Evolutionary conservation across 768 basidiomycete genomes (phyloP), one percentile per base, ranked within the genome.

Genomic region (Psilocybe subaeruginosa): DNA sequence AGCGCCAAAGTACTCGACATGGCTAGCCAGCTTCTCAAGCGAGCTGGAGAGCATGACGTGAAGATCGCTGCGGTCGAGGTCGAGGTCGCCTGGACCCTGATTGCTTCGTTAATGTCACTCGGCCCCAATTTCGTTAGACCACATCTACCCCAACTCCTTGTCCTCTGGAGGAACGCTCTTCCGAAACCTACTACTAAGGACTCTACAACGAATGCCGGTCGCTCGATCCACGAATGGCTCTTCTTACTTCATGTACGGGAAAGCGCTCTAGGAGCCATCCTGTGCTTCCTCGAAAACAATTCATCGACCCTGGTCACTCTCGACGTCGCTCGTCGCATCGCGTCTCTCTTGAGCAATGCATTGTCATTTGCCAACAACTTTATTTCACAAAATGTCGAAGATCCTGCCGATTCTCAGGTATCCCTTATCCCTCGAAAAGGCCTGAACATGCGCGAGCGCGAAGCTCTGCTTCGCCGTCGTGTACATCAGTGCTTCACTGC

Each of bases 161-260:
- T 99, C 0, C 84, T 99, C 3, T 99, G 97, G 97, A 82, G 97
- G 33, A 99, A 99, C 67, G 95, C 97, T 1, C 81, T 99, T 0
- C 95, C 97, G 1, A 99, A 99, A 74, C 90, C 94, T 0, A 95
- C 93, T 0, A 90, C 83, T 68, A 97, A 97, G 73, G 97, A 99
- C 68, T 79, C 86, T 0, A 75, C 80, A 0, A 76, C 76, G 12
- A 82, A 80, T 14, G 81, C 82, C 4, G 86, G 86, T 16, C 80
- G 95, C 31, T 85, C 87, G 29, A 78, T 84, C 19, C 78, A 84
- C 0, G 97, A 99, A 67, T 98, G 95, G 95, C 82, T 84, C 39
- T 99, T 98, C 76, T 80, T 99, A 2, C 80, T 99, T 7, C 88
- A 93, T 61, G 92, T 99, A 17, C 83, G 97, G 23, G 96, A 97